Base-by-base conservation (phyloP, 2,329 filamentous ascomycete species). In the Allantophomopsis cytisporea region DNA sequence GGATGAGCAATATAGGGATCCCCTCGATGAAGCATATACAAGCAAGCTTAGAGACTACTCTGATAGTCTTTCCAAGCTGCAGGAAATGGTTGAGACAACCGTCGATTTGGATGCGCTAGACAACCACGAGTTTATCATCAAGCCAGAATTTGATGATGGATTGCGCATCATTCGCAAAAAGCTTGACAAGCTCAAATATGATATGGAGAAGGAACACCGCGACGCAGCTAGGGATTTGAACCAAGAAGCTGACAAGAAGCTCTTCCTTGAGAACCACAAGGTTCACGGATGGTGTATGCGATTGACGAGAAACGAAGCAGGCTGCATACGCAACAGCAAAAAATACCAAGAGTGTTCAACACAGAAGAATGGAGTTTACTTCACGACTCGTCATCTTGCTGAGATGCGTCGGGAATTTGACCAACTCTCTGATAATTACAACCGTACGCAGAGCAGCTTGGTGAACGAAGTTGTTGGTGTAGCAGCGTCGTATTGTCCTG, bases 341-440 rank as follows among this genome's bases (percentile, higher is more conserved):
- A 70, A 78, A 37, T 98, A 96, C 52, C 82, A 89, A 52, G 91
- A 98, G 60, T 94, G 87, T 58, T 94, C 88, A 1, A 98, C 93
- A 1, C 91, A 96, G 62, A 98, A 98, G 70, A 98, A 95, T 57
- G 91, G 91, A 34, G 91, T 96, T 40, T 98, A 91, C 64, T 98
- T 98, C 60, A 96, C 91, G 1, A 98, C 91, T 3, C 78, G 76
- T 39, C 77, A 72, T 23, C 68, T 98, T 50, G 81, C 87, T 54
- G 71, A 77, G 18, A 74, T 88, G 51, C 81, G 91, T 23, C 76
- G 89, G 39, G 89, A 98, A 52, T 87, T 94, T 49, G 89, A 98
- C 54, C 88, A 96, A 59, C 70, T 95, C 1, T 93, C 86, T 1
- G 80, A 87, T 45, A 94, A 86, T 55, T 98, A 98, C 65, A 94